phyloP scores from a whole-genome alignment of 2,329 filamentous ascomycete genomes.

The Pseudogymnoascus sp. region DNA sequence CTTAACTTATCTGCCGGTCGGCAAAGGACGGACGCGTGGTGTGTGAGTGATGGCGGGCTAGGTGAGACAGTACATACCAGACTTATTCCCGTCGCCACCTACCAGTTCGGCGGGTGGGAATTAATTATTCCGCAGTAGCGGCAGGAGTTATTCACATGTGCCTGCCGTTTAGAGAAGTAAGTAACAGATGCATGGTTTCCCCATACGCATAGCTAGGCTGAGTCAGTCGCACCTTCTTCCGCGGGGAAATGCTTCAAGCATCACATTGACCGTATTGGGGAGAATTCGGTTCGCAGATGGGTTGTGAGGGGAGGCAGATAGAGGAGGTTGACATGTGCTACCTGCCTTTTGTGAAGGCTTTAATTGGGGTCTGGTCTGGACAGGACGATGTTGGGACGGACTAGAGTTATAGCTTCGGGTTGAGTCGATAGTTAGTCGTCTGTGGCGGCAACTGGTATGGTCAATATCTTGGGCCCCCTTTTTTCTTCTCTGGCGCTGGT shows the following conservation, averaged over 20 bases:
- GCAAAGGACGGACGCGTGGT: not conserved
- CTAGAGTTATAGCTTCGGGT: not conserved
- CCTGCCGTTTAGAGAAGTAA: not conserved
- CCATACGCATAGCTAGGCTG: not conserved
- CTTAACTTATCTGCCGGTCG: not conserved
- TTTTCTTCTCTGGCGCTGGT: not conserved
- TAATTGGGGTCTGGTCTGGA: not conserved
- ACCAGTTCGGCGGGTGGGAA: not conserved
- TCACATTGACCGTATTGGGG: no score
- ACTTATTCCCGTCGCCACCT: not conserved
- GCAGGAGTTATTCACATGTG: not conserved
- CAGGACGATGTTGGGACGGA: not conserved
- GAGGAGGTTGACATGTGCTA: not conserved
- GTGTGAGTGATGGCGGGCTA: not conserved
- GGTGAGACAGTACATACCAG: not conserved
- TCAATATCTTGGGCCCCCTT: not conserved
- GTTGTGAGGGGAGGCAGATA: not conserved
- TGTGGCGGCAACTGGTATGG: not conserved
- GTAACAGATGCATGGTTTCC: not conserved
- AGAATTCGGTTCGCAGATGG: not conserved
- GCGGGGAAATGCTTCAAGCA: not conserved
- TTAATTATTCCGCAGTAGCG: not conserved
- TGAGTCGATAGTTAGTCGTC: not conserved
- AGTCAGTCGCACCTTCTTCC: not conserved
- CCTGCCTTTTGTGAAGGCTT: not conserved